Conservation (phyloP, 2,329 filamentous ascomycete genomes). For the Dactylellina leptospora region DNA sequence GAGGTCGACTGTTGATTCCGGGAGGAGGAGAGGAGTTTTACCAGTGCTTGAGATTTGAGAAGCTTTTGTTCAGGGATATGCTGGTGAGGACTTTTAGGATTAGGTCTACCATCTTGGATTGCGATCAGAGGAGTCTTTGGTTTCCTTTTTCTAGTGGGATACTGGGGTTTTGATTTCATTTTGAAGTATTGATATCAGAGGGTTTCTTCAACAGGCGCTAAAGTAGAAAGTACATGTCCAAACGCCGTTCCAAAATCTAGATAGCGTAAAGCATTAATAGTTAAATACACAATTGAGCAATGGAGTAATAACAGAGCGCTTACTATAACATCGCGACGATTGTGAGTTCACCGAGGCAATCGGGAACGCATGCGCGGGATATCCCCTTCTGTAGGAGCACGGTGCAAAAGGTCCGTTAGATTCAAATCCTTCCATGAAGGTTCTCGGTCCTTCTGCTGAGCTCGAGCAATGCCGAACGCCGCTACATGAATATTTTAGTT, state of each 20-base stretch:
- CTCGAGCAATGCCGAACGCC: slow-evolving; percentile 83
- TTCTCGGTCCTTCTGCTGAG: slow-evolving; percentile 76
- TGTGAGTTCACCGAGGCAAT: slow-evolving; percentile 28
- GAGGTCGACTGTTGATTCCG: slow-evolving; percentile 55
- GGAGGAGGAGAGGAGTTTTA: slow-evolving; percentile 6
- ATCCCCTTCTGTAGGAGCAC: slow-evolving; percentile 40
- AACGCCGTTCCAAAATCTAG: too few relatives aligned
- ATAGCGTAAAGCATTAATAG: too few relatives aligned
- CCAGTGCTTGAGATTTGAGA: slow-evolving; percentile 28
- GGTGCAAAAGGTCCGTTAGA: slow-evolving; percentile 72
- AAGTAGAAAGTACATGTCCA: too few relatives aligned
- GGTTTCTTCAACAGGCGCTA: too few relatives aligned
- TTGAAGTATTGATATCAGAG: not conserved
- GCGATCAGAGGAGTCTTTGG: too few relatives aligned
- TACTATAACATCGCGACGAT: too few relatives aligned
- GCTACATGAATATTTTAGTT: slow-evolving; percentile 61
- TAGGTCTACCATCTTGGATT: too few relatives aligned
- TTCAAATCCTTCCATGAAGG: slow-evolving; percentile 82
- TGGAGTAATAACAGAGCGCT: too few relatives aligned
- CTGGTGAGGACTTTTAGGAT: too few relatives aligned
- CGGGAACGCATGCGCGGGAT: slow-evolving; percentile 13
- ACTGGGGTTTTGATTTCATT: not conserved
- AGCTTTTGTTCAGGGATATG: too few relatives aligned
- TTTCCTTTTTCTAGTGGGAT: too few relatives aligned
- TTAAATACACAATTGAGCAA: not conserved